Percentiles rank a stretch among this genome's conserved stretches.
Conservation (phyloP, 768 basidiomycete species). For the Leccinum rimulosum region DNA sequence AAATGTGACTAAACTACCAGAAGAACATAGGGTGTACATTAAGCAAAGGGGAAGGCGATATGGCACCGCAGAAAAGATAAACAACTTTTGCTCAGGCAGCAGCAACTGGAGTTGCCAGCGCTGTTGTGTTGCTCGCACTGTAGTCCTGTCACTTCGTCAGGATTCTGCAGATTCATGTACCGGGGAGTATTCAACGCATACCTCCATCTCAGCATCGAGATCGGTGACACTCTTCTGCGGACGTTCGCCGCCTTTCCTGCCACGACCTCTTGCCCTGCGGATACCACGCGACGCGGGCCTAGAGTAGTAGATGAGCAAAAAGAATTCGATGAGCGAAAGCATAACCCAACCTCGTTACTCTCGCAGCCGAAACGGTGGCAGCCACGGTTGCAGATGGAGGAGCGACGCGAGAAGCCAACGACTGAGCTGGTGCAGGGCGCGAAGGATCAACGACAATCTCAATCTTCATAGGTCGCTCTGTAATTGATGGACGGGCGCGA, state of each 20-base stretch:
- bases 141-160: constrained; percentile 51
- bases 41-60: not conserved
- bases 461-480: constrained; percentile 98
- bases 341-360: constrained; percentile 36
- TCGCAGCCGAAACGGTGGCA: constrained; percentile 16
- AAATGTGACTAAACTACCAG: constrained; percentile 20
- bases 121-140: constrained; percentile 49
- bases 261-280: constrained; percentile 45
- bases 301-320: constrained; percentile 9
- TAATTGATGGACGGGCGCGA: constrained; percentile 34
- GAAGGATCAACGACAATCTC: constrained; percentile 93
- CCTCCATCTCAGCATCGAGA: constrained; percentile 98
- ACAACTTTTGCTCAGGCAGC: constrained; percentile 21
- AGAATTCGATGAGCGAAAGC: not conserved
- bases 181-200: constrained; percentile 33
- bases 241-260: constrained; percentile 51
- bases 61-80: not conserved
- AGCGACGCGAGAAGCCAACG: constrained; percentile 85
- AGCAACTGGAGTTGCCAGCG: constrained; percentile 45
- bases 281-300: constrained; percentile 39
- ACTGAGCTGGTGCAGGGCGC: constrained; percentile 51
- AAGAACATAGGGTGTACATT: constrained; percentile 8
- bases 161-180: too few relatives aligned
- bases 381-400: constrained; percentile 48
- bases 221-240: constrained; percentile 82